Conservation (phyloP, 2,329 filamentous ascomycete genomes). For the Fusarium musae region DNA sequence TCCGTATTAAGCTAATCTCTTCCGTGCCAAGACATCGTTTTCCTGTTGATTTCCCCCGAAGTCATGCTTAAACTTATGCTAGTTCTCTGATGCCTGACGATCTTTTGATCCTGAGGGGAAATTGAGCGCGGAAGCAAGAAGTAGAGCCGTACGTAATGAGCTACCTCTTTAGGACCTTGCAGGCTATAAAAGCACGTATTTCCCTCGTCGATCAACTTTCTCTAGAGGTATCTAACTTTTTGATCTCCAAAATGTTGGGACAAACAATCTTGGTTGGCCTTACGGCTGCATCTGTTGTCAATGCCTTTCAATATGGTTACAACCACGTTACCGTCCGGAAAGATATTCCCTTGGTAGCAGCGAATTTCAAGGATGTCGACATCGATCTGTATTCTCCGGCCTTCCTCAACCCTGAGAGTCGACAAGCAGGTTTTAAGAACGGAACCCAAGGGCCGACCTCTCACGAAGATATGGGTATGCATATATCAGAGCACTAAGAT, state of each 20-base stretch:
- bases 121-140: conserved; percentile 17
- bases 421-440: conserved; percentile 17
- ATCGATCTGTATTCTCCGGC: conserved; percentile 23
- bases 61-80: conserved; percentile 20
- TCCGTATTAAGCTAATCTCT: conserved; percentile 30
- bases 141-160: conserved; percentile 7
- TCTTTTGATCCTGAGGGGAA: neutral
- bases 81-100: neutral
- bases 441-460: conserved; percentile 35
- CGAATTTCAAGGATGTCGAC: conserved; percentile 33
- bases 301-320: conserved; percentile 29
- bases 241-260: neutral
- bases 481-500: rapidly evolving
- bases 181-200: conserved; percentile 12
- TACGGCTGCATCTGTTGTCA: conserved; percentile 3
- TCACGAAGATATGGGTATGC: conserved; percentile 24
- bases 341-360: conserved; percentile 16
- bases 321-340: conserved; percentile 15
- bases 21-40: conserved; percentile 25
- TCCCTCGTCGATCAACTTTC: too few relatives aligned
- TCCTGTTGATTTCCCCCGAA: neutral
- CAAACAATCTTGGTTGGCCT: neutral
- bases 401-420: neutral
- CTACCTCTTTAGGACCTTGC: neutral
- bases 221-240: rapidly evolving